These are phyloP conservation scores for Ogataea minuta DNA, from an alignment of 805 yeast species.

Conservation along the genomic window DNA sequence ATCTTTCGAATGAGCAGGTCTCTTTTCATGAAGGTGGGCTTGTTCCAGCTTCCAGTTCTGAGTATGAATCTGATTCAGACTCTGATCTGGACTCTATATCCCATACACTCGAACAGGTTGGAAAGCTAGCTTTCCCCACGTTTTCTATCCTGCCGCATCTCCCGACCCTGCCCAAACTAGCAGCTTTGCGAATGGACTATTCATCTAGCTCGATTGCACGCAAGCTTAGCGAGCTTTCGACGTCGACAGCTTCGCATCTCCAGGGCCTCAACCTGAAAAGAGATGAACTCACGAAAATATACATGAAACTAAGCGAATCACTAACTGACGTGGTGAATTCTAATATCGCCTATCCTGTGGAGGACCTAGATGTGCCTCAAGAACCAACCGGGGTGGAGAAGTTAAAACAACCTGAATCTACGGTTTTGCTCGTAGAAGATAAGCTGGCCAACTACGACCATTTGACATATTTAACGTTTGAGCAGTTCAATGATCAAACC, in stretches of 20 bases:
- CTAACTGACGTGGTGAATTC: conserved; percentile 43
- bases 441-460: conserved; percentile 24
- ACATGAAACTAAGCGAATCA: conserved; percentile 29
- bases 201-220: conserved; percentile 22
- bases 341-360: conserved; percentile 49
- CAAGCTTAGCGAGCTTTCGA: conserved; percentile 23
- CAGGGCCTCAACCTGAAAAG: conserved; percentile 28
- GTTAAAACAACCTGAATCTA: conserved; percentile 13
- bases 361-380: conserved; percentile 35
- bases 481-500: conserved; percentile 34
- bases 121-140: conserved; percentile 35
- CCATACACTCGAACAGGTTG: conserved; percentile 51
- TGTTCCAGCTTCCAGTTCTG: too few species aligned
- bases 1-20: neutral
- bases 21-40: too few species aligned
- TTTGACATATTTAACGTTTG: conserved; percentile 32
- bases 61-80: conserved; percentile 3
- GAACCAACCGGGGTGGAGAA: conserved; percentile 23
- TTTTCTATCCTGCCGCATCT: conserved; percentile 31
- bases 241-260: conserved; percentile 28
- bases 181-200: conserved; percentile 19
- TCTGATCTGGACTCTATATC: conserved; percentile 39
- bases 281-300: conserved; percentile 24
- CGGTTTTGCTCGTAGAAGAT: conserved; percentile 12
- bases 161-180: conserved; percentile 29